Conservation (phyloP, 768 basidiomycete species). For the Mycena haematopus region DNA sequence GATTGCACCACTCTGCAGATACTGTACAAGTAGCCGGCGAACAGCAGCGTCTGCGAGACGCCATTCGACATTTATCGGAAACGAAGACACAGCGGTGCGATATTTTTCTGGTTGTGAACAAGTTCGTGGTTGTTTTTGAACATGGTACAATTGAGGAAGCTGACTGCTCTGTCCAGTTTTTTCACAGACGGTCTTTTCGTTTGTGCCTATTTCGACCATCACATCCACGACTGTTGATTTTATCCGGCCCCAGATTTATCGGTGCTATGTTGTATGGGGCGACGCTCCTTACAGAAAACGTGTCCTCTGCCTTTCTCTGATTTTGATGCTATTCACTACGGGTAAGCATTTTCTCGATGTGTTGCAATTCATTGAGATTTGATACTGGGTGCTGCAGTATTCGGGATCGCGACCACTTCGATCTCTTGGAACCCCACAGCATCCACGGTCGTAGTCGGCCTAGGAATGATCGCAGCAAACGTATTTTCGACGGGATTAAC, state of each 20-base stretch:
- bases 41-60: neutral
- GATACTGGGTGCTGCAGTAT: neutral
- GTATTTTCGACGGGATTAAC: slow-evolving; percentile 1
- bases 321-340: slow-evolving; percentile 2
- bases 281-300: neutral
- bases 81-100: neutral
- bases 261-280: slow-evolving; percentile 7
- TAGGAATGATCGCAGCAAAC: neutral
- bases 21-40: neutral
- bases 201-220: neutral
- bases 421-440: neutral
- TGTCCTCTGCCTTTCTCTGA: neutral
- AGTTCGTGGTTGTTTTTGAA: neutral
- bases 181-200: neutral
- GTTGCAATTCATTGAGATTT: too few species aligned
- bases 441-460: neutral
- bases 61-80: neutral
- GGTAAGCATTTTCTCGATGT: neutral
- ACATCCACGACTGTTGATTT: neutral
- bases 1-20: neutral
- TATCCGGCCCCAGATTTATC: slow-evolving; percentile 1
- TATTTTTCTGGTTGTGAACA: neutral
- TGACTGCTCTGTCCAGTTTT: neutral
- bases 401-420: neutral
- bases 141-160: neutral